Percentiles rank a stretch among this genome's conserved stretches.
Conservation (phyloP, 176 grass and related monocot genomes). For the maize (Zea mays) region Zm-B73-REFERENCE-NAM-5.0 NC_050101.1:7648501-7649000, state of each 20-base stretch:
- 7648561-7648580: slow-evolving; percentile 95
- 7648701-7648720: slow-evolving; percentile 16
- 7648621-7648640: slow-evolving; percentile 99
- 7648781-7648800: slow-evolving; percentile 97
- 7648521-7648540: slow-evolving; percentile 95
- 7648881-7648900: slow-evolving; percentile 48
- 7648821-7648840: slow-evolving; percentile 96
- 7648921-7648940: slow-evolving; percentile 19
- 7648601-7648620: slow-evolving; percentile 95
- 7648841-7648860: slow-evolving; percentile 99
- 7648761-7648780: slow-evolving; percentile 46
- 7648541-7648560: slow-evolving; percentile 97
- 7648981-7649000: slow-evolving; percentile 46
- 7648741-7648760: slow-evolving; percentile 92
- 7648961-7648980: slow-evolving; percentile 35
- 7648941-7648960: slow-evolving; percentile 12
- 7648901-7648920: slow-evolving; percentile 49
- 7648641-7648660: slow-evolving; percentile 50
- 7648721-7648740: slow-evolving; percentile 36
- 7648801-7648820: slow-evolving; percentile 91
- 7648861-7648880: slow-evolving; percentile 64
- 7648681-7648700: slow-evolving; percentile 13
- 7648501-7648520: slow-evolving; percentile 58
- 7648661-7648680: slow-evolving; percentile 28
- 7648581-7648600: slow-evolving; percentile 95